Evolutionary conservation across 805 yeast genomes (phyloP).

Genomic region (Isabelozyma pseudorhagii): DNA sequence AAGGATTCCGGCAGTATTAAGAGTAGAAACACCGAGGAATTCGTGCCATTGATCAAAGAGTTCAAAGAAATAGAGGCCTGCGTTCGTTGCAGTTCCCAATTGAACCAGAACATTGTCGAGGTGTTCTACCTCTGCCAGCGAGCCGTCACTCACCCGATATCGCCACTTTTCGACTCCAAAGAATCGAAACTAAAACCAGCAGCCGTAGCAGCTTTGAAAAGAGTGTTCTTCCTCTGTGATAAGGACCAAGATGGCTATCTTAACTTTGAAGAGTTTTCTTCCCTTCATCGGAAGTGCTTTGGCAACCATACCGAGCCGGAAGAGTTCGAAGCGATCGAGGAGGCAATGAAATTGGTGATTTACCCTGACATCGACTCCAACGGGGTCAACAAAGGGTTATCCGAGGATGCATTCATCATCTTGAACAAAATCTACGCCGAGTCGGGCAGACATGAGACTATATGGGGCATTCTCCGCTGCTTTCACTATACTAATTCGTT

Average conservation of each 20-base stretch:
- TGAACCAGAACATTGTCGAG: constrained; percentile 82
- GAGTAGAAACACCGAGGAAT: constrained; percentile 61
- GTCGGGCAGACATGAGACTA: constrained; percentile 91
- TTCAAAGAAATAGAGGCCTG: constrained; percentile 94
- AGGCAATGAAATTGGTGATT: constrained; percentile 29
- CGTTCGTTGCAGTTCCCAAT: constrained; percentile 81
- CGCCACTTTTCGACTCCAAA: constrained; percentile 92
- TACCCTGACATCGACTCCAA: constrained; percentile 17
- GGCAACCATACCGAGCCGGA: constrained; percentile 39
- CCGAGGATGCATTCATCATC: constrained; percentile 70
- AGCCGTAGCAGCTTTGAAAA: constrained; percentile 68
- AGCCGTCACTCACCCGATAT: constrained; percentile 87
- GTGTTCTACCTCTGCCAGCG: constrained; percentile 91
- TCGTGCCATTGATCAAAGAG: constrained; percentile 80
- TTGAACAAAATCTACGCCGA: constrained; percentile 83
- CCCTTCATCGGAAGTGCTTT: constrained; percentile 74
- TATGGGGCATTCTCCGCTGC: constrained; percentile 89
- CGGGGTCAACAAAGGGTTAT: constrained; percentile 49
- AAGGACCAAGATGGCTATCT: constrained; percentile 86
- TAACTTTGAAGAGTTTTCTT: constrained; percentile 65
- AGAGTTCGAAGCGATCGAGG: constrained; percentile 36
- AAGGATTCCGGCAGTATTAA: constrained; percentile 45
- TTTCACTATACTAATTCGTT: constrained; percentile 91
- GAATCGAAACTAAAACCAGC: constrained; percentile 77
- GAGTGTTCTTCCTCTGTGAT: constrained; percentile 84